These are phyloP conservation scores for Pichia sporocuriosa DNA, from an alignment of 805 yeast species.

Conservation along the genomic window DNA sequence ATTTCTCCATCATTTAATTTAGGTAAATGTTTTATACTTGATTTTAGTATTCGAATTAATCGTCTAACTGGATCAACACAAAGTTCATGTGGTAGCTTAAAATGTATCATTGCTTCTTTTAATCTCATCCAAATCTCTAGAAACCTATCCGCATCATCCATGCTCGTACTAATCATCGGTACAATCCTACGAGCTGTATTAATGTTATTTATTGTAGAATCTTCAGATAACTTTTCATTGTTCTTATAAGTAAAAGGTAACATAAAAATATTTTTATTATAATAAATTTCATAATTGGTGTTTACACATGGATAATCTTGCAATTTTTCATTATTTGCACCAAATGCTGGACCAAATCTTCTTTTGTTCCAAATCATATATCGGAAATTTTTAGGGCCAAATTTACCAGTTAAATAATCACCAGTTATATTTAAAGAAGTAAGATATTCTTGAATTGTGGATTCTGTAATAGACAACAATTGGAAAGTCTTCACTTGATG, in stretches of 20 bases:
- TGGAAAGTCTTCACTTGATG: constrained; percentile 3
- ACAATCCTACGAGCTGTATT: background rate
- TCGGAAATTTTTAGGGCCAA: constrained; percentile 19
- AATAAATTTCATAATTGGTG: too few species aligned
- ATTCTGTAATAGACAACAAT: constrained; percentile 6
- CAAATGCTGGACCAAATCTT: constrained; percentile 20
- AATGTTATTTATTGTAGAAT: too few species aligned
- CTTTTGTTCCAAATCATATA: constrained; percentile 11
- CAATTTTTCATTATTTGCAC: constrained; percentile 12
- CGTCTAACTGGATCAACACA: constrained; percentile 18
- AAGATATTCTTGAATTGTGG: constrained; percentile 13
- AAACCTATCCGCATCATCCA: background rate
- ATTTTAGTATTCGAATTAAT: constrained; percentile 14
- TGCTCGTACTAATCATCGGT: constrained; percentile 2
- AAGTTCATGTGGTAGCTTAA: constrained; percentile 23
- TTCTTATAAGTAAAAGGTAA: too few species aligned
- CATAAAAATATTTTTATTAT: too few species aligned
- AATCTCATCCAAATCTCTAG: constrained; percentile 13
- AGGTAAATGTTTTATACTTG: constrained; percentile 14
- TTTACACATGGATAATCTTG: too few species aligned
- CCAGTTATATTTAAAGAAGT: constrained; percentile 15
- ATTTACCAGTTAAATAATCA: constrained; percentile 23
- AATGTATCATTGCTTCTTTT: constrained; percentile 19
- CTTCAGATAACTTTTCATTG: too few species aligned
- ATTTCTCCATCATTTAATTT: background rate